Conservation (phyloP, 2,329 filamentous ascomycete genomes). For the Diaporthe sp. region DNA sequence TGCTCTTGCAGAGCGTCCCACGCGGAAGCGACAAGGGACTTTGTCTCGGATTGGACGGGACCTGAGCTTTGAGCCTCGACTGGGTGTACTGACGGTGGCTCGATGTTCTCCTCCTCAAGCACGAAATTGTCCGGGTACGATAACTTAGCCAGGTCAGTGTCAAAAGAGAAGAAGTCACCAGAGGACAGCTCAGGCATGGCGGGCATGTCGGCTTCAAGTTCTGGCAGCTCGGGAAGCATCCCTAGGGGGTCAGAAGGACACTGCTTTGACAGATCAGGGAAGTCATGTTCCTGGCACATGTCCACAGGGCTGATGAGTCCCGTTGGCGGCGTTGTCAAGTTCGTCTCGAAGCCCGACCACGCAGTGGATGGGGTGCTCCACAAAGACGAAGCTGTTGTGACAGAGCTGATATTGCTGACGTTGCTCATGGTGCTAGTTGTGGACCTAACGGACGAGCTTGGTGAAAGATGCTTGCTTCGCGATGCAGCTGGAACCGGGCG, state of each 20-base stretch:
- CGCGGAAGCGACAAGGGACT: conserved; percentile 56
- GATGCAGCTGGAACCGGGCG: conserved; percentile 40
- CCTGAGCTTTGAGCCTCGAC: neutral
- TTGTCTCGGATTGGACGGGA: conserved; percentile 46
- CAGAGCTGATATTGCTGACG: conserved; percentile 47
- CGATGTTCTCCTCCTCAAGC: conserved; percentile 47
- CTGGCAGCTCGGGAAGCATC: conserved; percentile 56
- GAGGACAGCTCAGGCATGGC: conserved; percentile 43
- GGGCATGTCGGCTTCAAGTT: conserved; percentile 59
- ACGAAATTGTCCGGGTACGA: conserved; percentile 53
- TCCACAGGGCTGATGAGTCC: conserved; percentile 51
- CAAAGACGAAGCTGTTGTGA: conserved; percentile 62
- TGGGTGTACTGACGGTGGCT: conserved; percentile 16
- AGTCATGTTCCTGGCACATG: conserved; percentile 46
- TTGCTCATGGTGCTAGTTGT: conserved; percentile 54
- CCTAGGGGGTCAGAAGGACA: conserved; percentile 46
- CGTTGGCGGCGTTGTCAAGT: conserved; percentile 60
- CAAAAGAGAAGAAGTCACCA: conserved; percentile 50
- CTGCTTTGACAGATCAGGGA: conserved; percentile 36
- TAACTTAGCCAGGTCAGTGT: conserved; percentile 50
- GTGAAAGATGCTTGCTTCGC: conserved; percentile 58
- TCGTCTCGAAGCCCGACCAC: conserved; percentile 55
- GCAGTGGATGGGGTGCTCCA: conserved; percentile 58
- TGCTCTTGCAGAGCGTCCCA: conserved; percentile 62
- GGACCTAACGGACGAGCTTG: conserved; percentile 62